Conservation (phyloP, 139 green algal genomes). For the Closterium sp. region DNA sequence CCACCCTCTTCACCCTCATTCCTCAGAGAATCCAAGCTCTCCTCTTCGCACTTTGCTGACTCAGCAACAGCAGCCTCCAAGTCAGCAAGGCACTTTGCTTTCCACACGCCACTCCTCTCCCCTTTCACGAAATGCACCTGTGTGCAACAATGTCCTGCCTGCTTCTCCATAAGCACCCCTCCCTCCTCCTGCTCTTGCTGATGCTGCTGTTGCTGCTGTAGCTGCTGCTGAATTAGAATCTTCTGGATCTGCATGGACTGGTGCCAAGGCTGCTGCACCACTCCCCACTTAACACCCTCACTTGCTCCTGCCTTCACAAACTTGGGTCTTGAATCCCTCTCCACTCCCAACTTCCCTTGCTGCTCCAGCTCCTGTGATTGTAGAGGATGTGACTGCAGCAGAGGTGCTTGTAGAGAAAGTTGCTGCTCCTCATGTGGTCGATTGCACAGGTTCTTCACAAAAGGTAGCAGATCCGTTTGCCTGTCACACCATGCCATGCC, state of each 20-base stretch:
- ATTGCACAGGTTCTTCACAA: neutral
- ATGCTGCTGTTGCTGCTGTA: neutral
- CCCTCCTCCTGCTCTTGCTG: neutral
- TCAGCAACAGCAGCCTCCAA: neutral
- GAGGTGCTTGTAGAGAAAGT: neutral
- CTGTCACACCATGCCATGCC: neutral
- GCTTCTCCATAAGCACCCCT: neutral
- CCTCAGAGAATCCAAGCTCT: neutral
- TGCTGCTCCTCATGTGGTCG: neutral
- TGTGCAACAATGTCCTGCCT: neutral
- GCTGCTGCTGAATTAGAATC: neutral
- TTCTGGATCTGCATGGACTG: neutral
- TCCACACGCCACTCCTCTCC: neutral
- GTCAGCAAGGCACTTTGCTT: neutral
- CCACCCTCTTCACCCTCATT: neutral
- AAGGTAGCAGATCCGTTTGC: neutral
- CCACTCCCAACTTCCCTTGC: no score
- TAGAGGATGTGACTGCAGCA: neutral
- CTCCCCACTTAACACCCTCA: neutral
- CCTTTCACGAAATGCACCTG: neutral
- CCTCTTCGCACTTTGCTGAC: neutral
- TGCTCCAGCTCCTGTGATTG: neutral
- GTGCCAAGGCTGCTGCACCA: neutral
- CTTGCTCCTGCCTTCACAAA: neutral
- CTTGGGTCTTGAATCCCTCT: neutral